phyloP scores from a whole-genome alignment of 208 protist genomes.

The Leishmania braziliensis region DNA sequence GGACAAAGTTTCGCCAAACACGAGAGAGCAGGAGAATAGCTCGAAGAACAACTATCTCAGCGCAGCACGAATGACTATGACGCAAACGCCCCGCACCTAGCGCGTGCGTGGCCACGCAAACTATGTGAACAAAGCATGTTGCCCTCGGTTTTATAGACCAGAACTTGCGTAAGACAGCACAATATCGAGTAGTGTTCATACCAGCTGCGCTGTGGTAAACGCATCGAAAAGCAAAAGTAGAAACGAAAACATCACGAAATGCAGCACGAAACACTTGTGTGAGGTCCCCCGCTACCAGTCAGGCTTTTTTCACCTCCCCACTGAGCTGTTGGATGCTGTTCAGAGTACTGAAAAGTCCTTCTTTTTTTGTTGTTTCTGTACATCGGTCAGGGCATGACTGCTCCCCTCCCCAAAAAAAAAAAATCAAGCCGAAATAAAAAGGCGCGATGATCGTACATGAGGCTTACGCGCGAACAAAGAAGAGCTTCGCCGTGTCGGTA shows the following conservation, averaged over 20 bases:
- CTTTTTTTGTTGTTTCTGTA: not conserved
- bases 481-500: constrained; percentile 82
- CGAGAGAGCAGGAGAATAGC: not conserved
- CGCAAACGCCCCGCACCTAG: not conserved
- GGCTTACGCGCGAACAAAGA: constrained; percentile 71
- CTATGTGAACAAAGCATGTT: not conserved
- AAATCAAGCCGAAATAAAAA: not conserved
- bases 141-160: not conserved
- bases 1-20: not conserved
- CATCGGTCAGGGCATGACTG: constrained; percentile 1
- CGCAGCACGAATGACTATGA: not conserved
- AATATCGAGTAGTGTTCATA: not conserved
- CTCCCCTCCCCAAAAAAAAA: not conserved
- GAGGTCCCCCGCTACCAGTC: not conserved
- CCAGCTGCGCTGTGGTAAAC: not conserved
- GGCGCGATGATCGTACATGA: not conserved
- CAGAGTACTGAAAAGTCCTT: not conserved
- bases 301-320: not conserved
- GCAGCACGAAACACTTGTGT: not conserved
- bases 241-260: not conserved
- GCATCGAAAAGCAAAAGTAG: not conserved
- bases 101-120: not conserved
- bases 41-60: not conserved
- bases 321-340: not conserved
- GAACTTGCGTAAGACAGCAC: not conserved